A percentile compares a stretch with the other conserved stretches of the same genome.
Evolutionary conservation across 495 filamentous ascomycete species (phyloP).

Genomic region (Margaritispora aquatica): DNA sequence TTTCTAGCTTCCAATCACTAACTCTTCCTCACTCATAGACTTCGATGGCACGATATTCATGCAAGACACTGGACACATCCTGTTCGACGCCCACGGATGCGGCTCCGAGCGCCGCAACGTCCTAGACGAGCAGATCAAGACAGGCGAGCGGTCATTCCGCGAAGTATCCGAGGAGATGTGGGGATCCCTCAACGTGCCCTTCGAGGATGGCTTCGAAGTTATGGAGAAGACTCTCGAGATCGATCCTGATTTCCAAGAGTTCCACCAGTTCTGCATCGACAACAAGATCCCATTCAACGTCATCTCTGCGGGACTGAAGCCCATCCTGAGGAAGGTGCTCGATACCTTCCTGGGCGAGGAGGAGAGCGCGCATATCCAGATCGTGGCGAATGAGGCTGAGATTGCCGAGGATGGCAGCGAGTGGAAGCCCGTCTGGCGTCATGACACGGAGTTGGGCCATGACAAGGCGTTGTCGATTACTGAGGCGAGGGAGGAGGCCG

Average conservation of each 20-base stretch:
- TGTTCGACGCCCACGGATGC: conserved; percentile 65
- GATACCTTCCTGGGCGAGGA: conserved; percentile 60
- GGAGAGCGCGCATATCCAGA: conserved; percentile 47
- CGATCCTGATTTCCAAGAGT: conserved; percentile 58
- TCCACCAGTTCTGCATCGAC: conserved; percentile 59
- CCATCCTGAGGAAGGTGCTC: conserved; percentile 54
- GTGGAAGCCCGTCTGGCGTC: conserved; percentile 68
- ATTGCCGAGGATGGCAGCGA: conserved; percentile 51
- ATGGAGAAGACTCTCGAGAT: conserved; percentile 61
- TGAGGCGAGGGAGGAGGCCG: conserved; percentile 49
- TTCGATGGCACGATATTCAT: conserved; percentile 78
- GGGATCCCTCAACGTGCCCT: conserved; percentile 61
- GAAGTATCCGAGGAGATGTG: conserved; percentile 78
- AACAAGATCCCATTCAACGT: conserved; percentile 67
- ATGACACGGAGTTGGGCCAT: conserved; percentile 61
- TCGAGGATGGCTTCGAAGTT: conserved; percentile 67
- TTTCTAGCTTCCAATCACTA: no score
- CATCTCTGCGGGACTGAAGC: conserved; percentile 67
- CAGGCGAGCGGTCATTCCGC: conserved; percentile 60
- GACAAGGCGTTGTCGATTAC: conserved; percentile 64
- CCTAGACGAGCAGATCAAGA: conserved; percentile 62
- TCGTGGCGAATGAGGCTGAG: conserved; percentile 64
- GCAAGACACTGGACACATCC: conserved; percentile 71
- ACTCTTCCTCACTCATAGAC: conserved; percentile 42
- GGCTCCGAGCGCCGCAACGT: conserved; percentile 46